phyloP scores from a whole-genome alignment of 2,329 filamentous ascomycete genomes.

The Aspergillus pseudonomiae region DNA sequence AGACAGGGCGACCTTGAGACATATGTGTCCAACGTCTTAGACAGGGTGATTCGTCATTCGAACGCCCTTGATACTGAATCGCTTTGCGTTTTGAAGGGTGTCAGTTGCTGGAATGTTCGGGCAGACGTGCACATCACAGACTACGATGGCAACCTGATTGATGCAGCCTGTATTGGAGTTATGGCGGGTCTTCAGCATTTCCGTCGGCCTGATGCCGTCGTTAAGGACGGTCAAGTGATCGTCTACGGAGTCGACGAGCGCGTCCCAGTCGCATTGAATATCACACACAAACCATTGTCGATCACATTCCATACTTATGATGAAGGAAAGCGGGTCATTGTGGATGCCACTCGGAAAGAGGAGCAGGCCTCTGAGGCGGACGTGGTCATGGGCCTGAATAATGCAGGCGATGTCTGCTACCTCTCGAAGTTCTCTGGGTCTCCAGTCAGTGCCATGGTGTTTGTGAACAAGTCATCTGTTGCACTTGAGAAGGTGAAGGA shows the following conservation, averaged over 20 bases:
- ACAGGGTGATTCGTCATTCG: slow-evolving; percentile 91
- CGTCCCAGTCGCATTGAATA: slow-evolving; percentile 85
- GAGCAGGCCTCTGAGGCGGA: slow-evolving; percentile 66
- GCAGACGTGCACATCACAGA: slow-evolving; percentile 90
- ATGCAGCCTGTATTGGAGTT: slow-evolving; percentile 82
- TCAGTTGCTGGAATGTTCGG: slow-evolving; percentile 88
- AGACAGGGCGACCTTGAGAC: slow-evolving; percentile 82
- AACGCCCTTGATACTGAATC: slow-evolving; percentile 94
- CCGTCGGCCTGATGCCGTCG: slow-evolving; percentile 82
- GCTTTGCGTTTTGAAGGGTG: slow-evolving; percentile 85
- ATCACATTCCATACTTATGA: slow-evolving; percentile 84
- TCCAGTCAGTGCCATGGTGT: slow-evolving; percentile 74
- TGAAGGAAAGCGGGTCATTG: slow-evolving; percentile 45
- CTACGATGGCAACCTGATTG: slow-evolving; percentile 87
- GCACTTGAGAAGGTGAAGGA: slow-evolving; percentile 81
- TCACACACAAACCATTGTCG: slow-evolving; percentile 90
- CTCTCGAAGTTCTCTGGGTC: slow-evolving; percentile 87
- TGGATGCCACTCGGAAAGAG: slow-evolving; percentile 52
- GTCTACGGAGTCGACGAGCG: slow-evolving; percentile 83
- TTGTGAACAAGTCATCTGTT: slow-evolving; percentile 75
- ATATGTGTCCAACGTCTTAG: slow-evolving; percentile 82
- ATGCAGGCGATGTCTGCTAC: slow-evolving; percentile 87
- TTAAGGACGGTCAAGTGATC: slow-evolving; percentile 81
- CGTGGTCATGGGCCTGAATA: slow-evolving; percentile 79
- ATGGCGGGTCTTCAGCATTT: slow-evolving; percentile 91